phyloP scores from a whole-genome alignment of 768 basidiomycete genomes.

The Neoboletus brunneissimus region DNA sequence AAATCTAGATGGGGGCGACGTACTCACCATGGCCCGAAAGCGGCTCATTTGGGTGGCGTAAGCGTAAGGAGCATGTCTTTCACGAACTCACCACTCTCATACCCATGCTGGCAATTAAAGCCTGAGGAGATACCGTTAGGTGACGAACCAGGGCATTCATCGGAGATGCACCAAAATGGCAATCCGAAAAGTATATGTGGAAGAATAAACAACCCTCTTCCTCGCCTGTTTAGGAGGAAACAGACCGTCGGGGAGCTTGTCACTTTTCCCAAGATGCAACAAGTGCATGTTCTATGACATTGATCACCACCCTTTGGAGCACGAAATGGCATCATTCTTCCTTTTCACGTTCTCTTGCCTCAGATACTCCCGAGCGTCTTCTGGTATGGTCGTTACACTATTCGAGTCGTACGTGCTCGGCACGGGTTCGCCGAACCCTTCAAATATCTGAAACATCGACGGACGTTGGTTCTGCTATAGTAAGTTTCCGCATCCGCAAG shows the following conservation, averaged over 20 bases:
- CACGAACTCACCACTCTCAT: neutral
- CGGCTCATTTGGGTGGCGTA: neutral
- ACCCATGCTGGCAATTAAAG: neutral
- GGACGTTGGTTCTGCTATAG: neutral
- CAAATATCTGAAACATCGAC: slow-evolving; percentile 15
- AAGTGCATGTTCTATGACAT: neutral
- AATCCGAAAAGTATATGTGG: neutral
- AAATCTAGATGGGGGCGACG: neutral
- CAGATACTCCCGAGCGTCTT: slow-evolving; percentile 19
- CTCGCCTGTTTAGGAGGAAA: neutral
- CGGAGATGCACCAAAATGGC: neutral
- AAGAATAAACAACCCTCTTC: neutral
- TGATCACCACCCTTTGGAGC: slow-evolving; percentile 36
- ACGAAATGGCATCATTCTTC: slow-evolving; percentile 22
- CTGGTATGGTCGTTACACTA: slow-evolving; percentile 11
- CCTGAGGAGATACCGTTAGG: no score
- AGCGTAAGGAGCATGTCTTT: neutral
- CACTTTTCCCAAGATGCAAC: neutral
- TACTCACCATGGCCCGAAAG: neutral
- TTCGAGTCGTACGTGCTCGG: slow-evolving; percentile 24
- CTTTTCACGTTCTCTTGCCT: slow-evolving; percentile 22
- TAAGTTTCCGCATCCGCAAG: neutral
- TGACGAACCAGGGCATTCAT: neutral
- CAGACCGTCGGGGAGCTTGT: neutral
- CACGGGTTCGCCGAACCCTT: slow-evolving; percentile 25